Base-by-base conservation (phyloP, 225 moss, liverwort and hornwort species). In the Sphagnum tenellum region DNA sequence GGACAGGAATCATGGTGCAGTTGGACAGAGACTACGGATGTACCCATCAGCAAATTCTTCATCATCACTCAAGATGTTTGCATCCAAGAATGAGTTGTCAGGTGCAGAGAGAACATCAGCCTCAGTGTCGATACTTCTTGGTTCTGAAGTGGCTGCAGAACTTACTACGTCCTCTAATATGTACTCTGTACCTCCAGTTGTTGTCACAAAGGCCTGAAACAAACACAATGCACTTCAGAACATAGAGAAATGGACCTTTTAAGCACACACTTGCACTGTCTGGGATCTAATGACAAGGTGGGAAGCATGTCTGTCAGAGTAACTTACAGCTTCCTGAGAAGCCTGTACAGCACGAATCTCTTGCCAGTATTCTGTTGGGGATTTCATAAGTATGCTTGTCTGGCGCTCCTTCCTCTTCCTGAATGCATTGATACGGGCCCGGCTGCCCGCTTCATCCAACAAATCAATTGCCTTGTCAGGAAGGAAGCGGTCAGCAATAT, bases 401-500 rank as follows among this genome's bases (percentile, higher is more conserved):
- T 93, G 88, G 46, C 76, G 83, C 70, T 93, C 90, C 69, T 89
- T 98, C 67, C 88, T 83, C 61, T 85, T 81, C 64, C 70, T 85
- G 48, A 52, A 90, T 1, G 92, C 88, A 69, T 90, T 92, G 11
- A 98, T 92, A 46, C 89, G 85, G 47, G 90, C 96, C 57, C 90
- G 92, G 74, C 92, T 92, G 54, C 92, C 96, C 62, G 96, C 96
- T 77, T 98, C 92, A 73, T 98, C 96, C 77, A 98, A 67, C 47
- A 93, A 81, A 71, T 98, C 96, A 70, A 98, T 92, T 60, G 96
- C 96, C 77, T 98, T 98, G 61, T 98, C 96, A 51, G 96, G 96
- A 62, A 98, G 81, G 70, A 83, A 98, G 12, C 96, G 78, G 77
- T 98, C 96, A 53, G 92, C 89, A 74, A 95, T 92, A 62, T 92